A percentile compares a stretch with the other conserved stretches of the same genome.
Conservation (phyloP, 352 stramenopile genomes). For the Peronospora belbahrii region DNA sequence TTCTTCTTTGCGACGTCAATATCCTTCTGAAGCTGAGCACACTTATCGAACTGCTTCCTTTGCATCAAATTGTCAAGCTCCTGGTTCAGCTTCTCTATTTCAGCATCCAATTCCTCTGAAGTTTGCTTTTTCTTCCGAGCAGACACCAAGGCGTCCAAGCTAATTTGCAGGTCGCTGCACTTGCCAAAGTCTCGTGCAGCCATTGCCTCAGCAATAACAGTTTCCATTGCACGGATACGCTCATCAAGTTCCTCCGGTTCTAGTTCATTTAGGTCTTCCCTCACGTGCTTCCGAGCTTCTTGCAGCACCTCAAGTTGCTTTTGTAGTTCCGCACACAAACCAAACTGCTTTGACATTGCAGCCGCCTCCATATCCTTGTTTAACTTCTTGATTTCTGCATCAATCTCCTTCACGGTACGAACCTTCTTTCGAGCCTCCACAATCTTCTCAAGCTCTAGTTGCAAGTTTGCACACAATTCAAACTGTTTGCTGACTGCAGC, state of each 20-base stretch:
- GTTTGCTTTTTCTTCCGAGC: slow-evolving; percentile 85
- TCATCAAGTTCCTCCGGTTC: slow-evolving; percentile 77
- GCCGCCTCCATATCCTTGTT: slow-evolving; percentile 74
- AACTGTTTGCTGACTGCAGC: slow-evolving; percentile 81
- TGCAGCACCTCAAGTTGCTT: slow-evolving; percentile 75
- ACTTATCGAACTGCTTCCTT: slow-evolving; percentile 84
- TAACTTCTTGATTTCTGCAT: slow-evolving; percentile 66
- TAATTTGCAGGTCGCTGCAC: slow-evolving; percentile 59
- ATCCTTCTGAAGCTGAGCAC: slow-evolving; percentile 73
- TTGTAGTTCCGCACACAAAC: slow-evolving; percentile 67
- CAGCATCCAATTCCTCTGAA: slow-evolving; percentile 67
- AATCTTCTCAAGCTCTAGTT: slow-evolving; percentile 77
- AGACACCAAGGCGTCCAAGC: slow-evolving; percentile 57
- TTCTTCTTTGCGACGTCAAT: slow-evolving; percentile 76
- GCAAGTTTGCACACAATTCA: slow-evolving; percentile 71
- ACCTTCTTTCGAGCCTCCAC: slow-evolving; percentile 78
- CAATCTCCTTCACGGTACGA: slow-evolving; percentile 82
- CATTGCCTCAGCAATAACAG: slow-evolving; percentile 67
- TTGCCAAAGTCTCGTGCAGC: slow-evolving; percentile 71
- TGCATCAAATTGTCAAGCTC: slow-evolving; percentile 66
- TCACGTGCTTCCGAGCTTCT: slow-evolving; percentile 62
- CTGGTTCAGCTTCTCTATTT: slow-evolving; percentile 65
- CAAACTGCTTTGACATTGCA: slow-evolving; percentile 75
- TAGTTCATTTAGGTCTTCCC: slow-evolving; percentile 83
- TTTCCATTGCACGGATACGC: slow-evolving; percentile 62